Base-by-base conservation (phyloP, 2,329 filamentous ascomycete genomes). In the Ceratocystis ficicola region DNA sequence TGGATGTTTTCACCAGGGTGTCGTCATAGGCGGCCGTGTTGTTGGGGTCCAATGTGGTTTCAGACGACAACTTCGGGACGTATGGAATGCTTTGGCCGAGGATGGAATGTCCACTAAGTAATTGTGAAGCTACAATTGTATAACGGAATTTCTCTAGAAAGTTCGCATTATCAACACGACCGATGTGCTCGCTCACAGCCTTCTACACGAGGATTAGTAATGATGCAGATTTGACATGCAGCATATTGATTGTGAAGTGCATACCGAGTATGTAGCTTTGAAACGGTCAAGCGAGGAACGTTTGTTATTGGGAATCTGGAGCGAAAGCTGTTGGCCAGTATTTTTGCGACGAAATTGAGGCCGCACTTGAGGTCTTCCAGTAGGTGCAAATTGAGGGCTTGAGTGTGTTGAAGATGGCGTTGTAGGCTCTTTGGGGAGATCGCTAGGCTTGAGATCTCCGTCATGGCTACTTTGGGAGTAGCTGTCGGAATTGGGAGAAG, bases 101-200 rank as follows among this genome's bases (percentile, higher is more conserved):
- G 50, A 82, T 83, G 3, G 83, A 81, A 70, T 88, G 83, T 50
- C 88, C 88, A 71, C 85, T 90, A 50, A 96, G 80, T 15, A 96
- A 81, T 73, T 96, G 91, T 25, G 92, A 96, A 63, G 91, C 91
- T 72, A 96, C 88, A 69, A 96, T 89, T 25, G 89, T 88, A 76
- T 96, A 96, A 69, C 92, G 88, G 72, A 96, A 96, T 73, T 91
- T 88, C 75, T 96, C 92, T 67, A 96, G 81, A 72, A 96, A 96
- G 70, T 86, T 86, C 70, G 87, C 82, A 73, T 92, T 95, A 71
- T 95, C 91, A 70, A 83, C 85, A 69, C 86, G 82, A 65, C 89
- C 86, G 69, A 95, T 81, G 68, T 84, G 83, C 50, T 86, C 86
- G 69, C 87, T 88, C 67, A 92, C 81, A 8, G 83, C 87, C 71